Conservation (phyloP, 2,329 filamentous ascomycete species). For the Anthostomella pinea region DNA sequence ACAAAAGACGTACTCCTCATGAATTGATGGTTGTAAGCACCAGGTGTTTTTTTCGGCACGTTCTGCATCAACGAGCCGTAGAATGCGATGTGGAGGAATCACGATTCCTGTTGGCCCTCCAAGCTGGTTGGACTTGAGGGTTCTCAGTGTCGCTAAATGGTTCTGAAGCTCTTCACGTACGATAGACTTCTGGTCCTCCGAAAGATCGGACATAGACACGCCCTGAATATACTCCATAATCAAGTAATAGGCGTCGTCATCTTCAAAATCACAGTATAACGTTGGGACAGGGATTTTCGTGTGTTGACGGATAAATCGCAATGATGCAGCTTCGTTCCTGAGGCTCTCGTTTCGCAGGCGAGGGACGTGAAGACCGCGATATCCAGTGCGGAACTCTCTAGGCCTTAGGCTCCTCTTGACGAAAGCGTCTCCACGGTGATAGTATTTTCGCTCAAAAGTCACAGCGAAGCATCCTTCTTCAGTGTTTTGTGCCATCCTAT, state of each 20-base stretch:
- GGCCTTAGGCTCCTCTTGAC: constrained; percentile 33
- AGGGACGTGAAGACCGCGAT: constrained; percentile 29
- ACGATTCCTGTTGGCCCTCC: constrained; percentile 31
- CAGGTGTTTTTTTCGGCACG: constrained; percentile 1
- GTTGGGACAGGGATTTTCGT: constrained; percentile 30
- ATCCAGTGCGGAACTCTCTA: constrained; percentile 28
- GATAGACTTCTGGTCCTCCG: constrained; percentile 22
- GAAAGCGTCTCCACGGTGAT: constrained; percentile 24
- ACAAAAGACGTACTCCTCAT: constrained; percentile 3
- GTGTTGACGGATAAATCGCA: constrained; percentile 22
- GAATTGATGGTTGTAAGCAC: constrained; percentile 2
- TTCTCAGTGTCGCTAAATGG: constrained; percentile 25
- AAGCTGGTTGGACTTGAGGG: constrained; percentile 25
- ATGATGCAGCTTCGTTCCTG: constrained; percentile 29
- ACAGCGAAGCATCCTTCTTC: constrained; percentile 26
- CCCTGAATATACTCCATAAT: constrained; percentile 31
- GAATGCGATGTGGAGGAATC: constrained; percentile 2
- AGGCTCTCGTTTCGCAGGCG: constrained; percentile 27
- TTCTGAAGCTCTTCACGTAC: constrained; percentile 28
- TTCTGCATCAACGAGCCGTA: not conserved
- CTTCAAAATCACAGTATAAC: constrained; percentile 27
- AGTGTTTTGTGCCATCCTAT: not conserved
- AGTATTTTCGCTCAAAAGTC: constrained; percentile 31
- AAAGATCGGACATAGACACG: constrained; percentile 28
- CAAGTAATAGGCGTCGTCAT: constrained; percentile 31